Evolutionary conservation across 83 land plant genomes (phyloP).

Genomic region (Diphasiastrum complanatum): DNA sequence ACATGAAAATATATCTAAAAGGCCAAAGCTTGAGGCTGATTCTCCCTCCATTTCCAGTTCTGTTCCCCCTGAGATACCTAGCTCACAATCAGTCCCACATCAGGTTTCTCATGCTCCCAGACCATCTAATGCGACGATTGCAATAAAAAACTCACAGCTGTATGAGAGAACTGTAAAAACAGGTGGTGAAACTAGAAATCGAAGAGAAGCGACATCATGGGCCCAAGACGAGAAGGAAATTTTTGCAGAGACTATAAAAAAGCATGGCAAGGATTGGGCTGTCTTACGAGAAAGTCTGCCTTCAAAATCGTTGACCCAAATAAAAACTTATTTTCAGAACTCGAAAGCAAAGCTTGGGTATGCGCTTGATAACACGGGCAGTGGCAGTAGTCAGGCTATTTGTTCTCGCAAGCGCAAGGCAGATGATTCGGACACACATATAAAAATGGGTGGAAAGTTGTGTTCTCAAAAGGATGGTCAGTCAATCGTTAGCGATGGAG

Average conservation of each 20-base stretch:
- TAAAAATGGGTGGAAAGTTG: conserved; percentile 15
- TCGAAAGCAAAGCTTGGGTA: conserved; percentile 31
- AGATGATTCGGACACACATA: conserved; percentile 29
- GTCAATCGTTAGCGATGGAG: conserved; percentile 7
- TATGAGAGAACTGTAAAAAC: conserved; percentile 7
- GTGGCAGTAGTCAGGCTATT: conserved; percentile 15
- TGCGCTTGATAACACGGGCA: conserved; percentile 9
- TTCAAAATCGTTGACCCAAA: conserved; percentile 29
- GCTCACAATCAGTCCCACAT: too few species aligned
- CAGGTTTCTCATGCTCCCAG: too few species aligned
- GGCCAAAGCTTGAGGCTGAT: too few species aligned
- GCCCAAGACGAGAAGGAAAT: conserved; percentile 34
- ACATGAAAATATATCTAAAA: neutral
- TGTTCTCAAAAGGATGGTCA: conserved; percentile 14
- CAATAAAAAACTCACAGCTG: too few species aligned
- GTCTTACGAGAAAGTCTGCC: conserved; percentile 25
- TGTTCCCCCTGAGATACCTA: too few species aligned
- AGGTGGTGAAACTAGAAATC: conserved; percentile 16
- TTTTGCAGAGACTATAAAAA: conserved; percentile 28
- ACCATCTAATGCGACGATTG: too few species aligned
- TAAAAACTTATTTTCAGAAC: conserved; percentile 35
- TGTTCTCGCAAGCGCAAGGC: conserved; percentile 26
- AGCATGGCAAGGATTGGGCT: conserved; percentile 32
- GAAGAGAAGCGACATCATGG: conserved; percentile 35
- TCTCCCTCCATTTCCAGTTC: too few species aligned